phyloP scores from a whole-genome alignment of 768 basidiomycete genomes.

The Hysterangium stoloniferum region DNA sequence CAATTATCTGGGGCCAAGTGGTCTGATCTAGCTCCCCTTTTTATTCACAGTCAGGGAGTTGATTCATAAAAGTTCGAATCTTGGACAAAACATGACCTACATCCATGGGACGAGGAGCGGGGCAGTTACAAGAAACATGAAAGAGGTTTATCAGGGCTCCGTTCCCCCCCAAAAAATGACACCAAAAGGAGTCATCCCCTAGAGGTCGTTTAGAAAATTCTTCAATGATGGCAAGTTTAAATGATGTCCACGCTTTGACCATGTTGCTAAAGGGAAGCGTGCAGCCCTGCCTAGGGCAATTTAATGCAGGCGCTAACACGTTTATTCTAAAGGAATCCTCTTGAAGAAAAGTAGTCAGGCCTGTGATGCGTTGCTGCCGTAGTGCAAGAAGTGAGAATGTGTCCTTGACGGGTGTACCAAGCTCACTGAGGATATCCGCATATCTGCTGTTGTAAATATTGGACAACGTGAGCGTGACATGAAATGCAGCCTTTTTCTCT shows the following conservation, averaged over 20 bases:
- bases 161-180: neutral
- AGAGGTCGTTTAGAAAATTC: neutral
- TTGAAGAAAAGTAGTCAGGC: neutral
- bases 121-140: too few relatives aligned
- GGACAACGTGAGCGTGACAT: conserved; percentile 32
- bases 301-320: too few relatives aligned
- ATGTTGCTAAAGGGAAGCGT: neutral
- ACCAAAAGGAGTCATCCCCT: neutral
- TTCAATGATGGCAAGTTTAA: neutral
- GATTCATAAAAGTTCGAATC: too few relatives aligned
- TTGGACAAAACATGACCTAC: too few relatives aligned
- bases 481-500: conserved; percentile 36
- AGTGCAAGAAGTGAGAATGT: neutral
- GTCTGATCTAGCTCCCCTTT: too few relatives aligned
- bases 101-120: too few relatives aligned
- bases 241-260: neutral
- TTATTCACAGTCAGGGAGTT: too few relatives aligned
- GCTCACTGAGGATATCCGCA: neutral
- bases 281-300: neutral
- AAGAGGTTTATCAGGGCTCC: too few relatives aligned
- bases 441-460: conserved; percentile 30
- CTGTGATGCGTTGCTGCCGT: neutral
- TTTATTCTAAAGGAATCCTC: neutral
- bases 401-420: neutral
- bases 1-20: too few relatives aligned